These are phyloP conservation scores for Piper betle DNA, from an alignment of 164 flowering plant genomes.

Conservation along the genomic window DNA sequence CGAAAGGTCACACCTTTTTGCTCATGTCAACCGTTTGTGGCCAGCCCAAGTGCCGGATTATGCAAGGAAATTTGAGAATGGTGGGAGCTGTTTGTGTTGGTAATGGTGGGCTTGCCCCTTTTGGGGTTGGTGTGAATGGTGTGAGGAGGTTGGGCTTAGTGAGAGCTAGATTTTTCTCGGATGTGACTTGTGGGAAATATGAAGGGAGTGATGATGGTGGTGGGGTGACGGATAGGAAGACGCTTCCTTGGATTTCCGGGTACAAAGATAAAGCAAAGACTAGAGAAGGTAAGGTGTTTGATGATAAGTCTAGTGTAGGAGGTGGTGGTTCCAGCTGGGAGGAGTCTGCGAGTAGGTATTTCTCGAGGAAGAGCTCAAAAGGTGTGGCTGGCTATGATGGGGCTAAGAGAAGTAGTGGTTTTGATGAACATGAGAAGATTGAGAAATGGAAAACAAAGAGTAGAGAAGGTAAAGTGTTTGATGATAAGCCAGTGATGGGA, in stretches of 20 bases:
- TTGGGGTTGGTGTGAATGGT: slow-evolving; percentile 15
- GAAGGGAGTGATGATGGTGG: slow-evolving; percentile 8
- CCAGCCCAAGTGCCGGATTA: slow-evolving; percentile 16
- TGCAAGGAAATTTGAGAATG: slow-evolving; percentile 3
- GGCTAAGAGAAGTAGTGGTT: slow-evolving; percentile 3
- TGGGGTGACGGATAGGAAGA: slow-evolving; percentile 11
- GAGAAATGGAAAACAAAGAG: slow-evolving; percentile 4
- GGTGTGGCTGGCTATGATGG: slow-evolving; percentile 9
- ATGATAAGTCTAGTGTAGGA: slow-evolving; percentile 4
- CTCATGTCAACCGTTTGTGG: slow-evolving; percentile 39
- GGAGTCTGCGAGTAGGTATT: slow-evolving; percentile 31
- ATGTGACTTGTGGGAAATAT: slow-evolving; percentile 13
- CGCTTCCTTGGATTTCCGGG: slow-evolving; percentile 53
- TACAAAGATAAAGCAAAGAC: slow-evolving; percentile 20
- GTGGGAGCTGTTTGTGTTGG: slow-evolving; percentile 1
- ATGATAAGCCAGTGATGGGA: slow-evolving; percentile 4
- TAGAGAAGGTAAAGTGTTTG: slow-evolving; percentile 10
- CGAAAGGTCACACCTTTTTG: slow-evolving; percentile 35
- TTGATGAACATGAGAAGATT: neutral
- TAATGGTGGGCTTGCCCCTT: slow-evolving; percentile 13
- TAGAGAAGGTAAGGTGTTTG: slow-evolving; percentile 10
- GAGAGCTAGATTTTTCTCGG: slow-evolving; percentile 13
- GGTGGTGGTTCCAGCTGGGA: slow-evolving; percentile 38
- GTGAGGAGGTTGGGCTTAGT: slow-evolving; percentile 2
- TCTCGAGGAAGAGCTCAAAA: slow-evolving; percentile 8